Base-by-base conservation (phyloP, 441 rosid genomes). In the Adansonia gregorii region DNA sequence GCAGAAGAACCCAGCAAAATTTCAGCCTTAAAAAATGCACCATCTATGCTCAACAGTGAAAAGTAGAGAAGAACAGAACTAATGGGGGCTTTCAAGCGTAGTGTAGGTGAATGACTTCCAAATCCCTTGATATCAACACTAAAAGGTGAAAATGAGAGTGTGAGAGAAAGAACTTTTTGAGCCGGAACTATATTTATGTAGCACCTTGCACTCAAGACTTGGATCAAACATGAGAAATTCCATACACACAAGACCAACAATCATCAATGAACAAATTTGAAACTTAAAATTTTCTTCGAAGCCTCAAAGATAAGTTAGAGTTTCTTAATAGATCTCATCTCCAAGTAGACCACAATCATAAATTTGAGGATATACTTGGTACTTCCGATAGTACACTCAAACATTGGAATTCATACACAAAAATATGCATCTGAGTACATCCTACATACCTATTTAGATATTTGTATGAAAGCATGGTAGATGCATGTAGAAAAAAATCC, bases 61-160 rank as follows among this genome's bases (percentile, higher is more conserved):
- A 68, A 8, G 41, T 20, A 15, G 6, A 63, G 45, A 8, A n/a
- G 20, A n/a, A 20, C 24, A 72, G 75, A 72, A 72, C 9, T 31
- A 54, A 72, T 17, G 75, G 49, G 63, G 48, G 9, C 20, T 72
- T 54, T 54, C 75, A 72, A 54, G 49, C 35, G 4, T n/a, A 54
- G 5, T n/a, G 27, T 9, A 14, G 15, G 49, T 10, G 63, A 54
- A 54, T 71, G 48, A 72, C 17, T 70, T 72, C 48, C 63, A 71
- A 24, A 17, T 31, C 48, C 63, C 74, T 52, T 24, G 73, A 70
- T 24, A 51, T 70, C 73, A 49, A 27, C 59, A 70, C 60, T 70
- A 51, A 51, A 70, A 24, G 60, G 24, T 48, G 73, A 12, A 19
- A 46, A 12, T 1, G 9, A 11, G 19, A 6, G 56, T 3, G 56